Evolutionary conservation across 192 early-diverging fungal species (phyloP).

Genomic region (Coemansia umbellata): DNA sequence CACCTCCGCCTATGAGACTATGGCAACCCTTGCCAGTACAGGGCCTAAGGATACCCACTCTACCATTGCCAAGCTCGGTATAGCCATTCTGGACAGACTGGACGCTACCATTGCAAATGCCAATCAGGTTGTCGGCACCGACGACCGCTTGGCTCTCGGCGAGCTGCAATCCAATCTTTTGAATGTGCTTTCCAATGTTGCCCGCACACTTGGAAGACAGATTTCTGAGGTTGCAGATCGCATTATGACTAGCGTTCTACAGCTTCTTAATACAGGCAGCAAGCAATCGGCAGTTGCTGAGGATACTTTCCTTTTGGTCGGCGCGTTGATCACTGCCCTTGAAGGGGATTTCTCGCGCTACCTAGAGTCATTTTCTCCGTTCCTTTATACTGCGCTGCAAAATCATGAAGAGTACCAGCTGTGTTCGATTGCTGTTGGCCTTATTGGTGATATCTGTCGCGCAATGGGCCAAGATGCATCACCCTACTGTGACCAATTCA

Average conservation of each 20-base stretch:
- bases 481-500: conserved; percentile 82
- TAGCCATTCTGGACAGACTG: conserved; percentile 74
- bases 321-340: conserved; percentile 74
- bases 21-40: conserved; percentile 72
- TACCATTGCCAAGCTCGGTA: conserved; percentile 70
- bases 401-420: conserved; percentile 92
- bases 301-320: conserved; percentile 89
- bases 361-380: conserved; percentile 80
- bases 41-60: conserved; percentile 75
- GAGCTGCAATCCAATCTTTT: conserved; percentile 93
- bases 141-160: conserved; percentile 76
- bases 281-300: conserved; percentile 83
- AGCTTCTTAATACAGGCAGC: conserved; percentile 65
- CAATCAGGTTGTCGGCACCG: conserved; percentile 73
- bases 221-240: conserved; percentile 77
- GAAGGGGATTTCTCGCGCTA: conserved; percentile 87
- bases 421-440: conserved; percentile 90
- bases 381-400: conserved; percentile 74
- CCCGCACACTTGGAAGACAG: conserved; percentile 73
- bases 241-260: conserved; percentile 84
- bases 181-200: conserved; percentile 80
- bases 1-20: conserved; percentile 91
- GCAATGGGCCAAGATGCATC: conserved; percentile 63
- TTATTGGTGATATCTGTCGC: conserved; percentile 96
- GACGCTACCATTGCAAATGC: conserved; percentile 70